phyloP scores from a whole-genome alignment of 1,284 basidiomycete genomes.

The Austroboletus niveus region DNA sequence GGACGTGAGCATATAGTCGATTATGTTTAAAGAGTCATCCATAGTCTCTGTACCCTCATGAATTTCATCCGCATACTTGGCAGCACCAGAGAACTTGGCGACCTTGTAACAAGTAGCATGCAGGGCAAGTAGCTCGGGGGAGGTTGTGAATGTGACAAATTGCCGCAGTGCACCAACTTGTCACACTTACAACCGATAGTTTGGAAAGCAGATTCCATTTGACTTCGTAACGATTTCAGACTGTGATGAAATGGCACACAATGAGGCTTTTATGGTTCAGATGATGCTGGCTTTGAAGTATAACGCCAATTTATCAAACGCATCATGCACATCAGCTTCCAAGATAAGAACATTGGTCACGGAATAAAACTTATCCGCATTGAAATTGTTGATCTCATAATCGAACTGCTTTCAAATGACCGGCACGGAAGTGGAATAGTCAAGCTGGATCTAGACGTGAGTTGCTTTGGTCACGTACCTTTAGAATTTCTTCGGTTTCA shows the following conservation, averaged over 20 bases:
- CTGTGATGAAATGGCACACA: too few species aligned
- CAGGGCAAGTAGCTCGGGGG: conserved; percentile 1
- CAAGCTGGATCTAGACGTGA: neutral
- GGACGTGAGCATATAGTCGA: too few species aligned
- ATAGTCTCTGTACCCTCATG: too few species aligned
- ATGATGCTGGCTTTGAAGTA: neutral
- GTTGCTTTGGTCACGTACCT: neutral
- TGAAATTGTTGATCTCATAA: neutral
- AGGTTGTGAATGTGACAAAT: neutral
- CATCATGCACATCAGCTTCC: neutral
- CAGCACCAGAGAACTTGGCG: conserved; percentile 4
- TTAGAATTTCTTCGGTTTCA: too few species aligned
- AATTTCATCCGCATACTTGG: neutral
- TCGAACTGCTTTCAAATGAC: neutral
- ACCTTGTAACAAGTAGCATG: conserved; percentile 8
- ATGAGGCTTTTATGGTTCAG: too few species aligned
- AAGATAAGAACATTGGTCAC: conserved; percentile 5
- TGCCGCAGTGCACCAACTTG: neutral
- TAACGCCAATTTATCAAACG: neutral
- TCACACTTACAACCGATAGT: neutral
- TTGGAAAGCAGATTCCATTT: neutral
- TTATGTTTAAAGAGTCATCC: too few species aligned
- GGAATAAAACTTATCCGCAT: conserved; percentile 1
- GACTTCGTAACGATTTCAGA: neutral
- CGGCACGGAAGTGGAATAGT: neutral